Evolutionary conservation across 495 filamentous ascomycete species (phyloP).

Genomic region (Immersiella caudata): DNA sequence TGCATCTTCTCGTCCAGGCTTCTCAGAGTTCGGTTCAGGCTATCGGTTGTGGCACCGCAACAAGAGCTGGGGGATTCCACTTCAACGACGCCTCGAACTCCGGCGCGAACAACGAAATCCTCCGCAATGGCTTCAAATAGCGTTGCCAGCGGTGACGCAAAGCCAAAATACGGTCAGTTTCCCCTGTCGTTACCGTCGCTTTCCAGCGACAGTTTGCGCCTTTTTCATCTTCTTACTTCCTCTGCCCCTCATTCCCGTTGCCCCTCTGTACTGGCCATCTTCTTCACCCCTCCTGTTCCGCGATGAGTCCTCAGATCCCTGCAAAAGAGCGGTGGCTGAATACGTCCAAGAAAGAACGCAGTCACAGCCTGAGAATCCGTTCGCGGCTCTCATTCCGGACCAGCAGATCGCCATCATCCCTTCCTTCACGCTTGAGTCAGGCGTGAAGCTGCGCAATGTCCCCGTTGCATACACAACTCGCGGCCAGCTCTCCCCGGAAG

Average conservation of each 20-base stretch:
- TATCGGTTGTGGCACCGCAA: neutral
- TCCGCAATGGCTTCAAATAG: slow-evolving; percentile 25
- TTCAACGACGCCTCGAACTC: neutral
- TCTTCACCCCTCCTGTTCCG: slow-evolving; percentile 1
- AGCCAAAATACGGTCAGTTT: slow-evolving; percentile 48
- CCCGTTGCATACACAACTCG: slow-evolving; percentile 90
- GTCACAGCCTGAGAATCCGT: slow-evolving; percentile 88
- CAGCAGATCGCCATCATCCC: slow-evolving; percentile 86
- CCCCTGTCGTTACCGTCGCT: neutral
- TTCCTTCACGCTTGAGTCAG: slow-evolving; percentile 90
- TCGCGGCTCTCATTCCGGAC: slow-evolving; percentile 79
- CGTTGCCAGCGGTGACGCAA: slow-evolving; percentile 19
- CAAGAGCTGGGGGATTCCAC: neutral
- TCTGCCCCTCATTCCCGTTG: neutral
- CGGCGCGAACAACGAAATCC: neutral
- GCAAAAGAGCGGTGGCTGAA: slow-evolving; percentile 53
- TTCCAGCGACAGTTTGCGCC: neutral
- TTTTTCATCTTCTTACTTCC: neutral
- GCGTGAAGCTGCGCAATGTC: slow-evolving; percentile 82
- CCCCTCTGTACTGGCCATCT: neutral
- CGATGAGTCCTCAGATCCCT: neutral
- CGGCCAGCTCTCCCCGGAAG: slow-evolving; percentile 70
- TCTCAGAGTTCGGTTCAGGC: neutral
- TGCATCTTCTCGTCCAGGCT: neutral
- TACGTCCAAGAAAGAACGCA: slow-evolving; percentile 61